These are phyloP conservation scores for Backusella circina DNA, from an alignment of 192 early-diverging fungal genomes.

Conservation along the genomic window DNA sequence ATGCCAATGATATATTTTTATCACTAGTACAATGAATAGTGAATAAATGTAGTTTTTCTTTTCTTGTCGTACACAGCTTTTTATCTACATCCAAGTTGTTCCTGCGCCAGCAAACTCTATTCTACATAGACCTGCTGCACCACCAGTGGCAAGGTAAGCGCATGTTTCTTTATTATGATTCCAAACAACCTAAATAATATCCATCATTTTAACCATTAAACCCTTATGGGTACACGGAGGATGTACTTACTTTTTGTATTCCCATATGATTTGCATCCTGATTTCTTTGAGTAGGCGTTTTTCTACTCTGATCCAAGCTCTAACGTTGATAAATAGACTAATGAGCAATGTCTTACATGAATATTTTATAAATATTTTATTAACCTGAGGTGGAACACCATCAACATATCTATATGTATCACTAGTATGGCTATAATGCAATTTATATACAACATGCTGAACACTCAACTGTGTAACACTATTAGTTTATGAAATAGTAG, in stretches of 20 bases:
- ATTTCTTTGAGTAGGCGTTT: background rate
- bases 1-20: background rate
- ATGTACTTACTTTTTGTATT: conserved; percentile 6
- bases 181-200: conserved; percentile 19
- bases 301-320: background rate
- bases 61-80: background rate
- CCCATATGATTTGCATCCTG: background rate
- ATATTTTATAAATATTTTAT: background rate
- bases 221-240: background rate
- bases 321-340: background rate
- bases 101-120: conserved; percentile 27
- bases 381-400: conserved; percentile 12
- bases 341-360: background rate
- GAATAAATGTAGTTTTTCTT: background rate
- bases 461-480: background rate
- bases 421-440: conserved; percentile 10
- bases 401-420: conserved; percentile 19
- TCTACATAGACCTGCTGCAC: conserved; percentile 26
- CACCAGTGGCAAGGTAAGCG: conserved; percentile 21
- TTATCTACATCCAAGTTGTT: conserved; percentile 8
- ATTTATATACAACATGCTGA: conserved; percentile 10
- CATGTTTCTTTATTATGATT: conserved; percentile 14
- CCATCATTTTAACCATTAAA: background rate
- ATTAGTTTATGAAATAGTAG: background rate
- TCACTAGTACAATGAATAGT: background rate